Evolutionary conservation across 495 filamentous ascomycete species (phyloP), one percentile per base, ranked within the genome.

Genomic region (Massariosphaeria phaeospora): DNA sequence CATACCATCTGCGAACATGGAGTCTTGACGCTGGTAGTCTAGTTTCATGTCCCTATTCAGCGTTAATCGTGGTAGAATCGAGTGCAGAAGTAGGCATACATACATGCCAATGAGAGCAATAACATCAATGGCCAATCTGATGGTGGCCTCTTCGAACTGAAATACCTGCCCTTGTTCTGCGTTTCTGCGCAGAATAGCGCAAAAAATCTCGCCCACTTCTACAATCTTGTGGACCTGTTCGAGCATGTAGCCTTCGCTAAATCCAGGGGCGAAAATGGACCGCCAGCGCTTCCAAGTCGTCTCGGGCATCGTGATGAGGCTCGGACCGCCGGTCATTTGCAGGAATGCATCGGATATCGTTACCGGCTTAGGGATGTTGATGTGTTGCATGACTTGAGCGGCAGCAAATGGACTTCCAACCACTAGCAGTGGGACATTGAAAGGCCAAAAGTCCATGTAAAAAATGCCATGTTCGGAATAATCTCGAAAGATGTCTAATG

Each of bases 91-190:
- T n/a, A 3, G 10, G 10, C 6, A n/a, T 40, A 27, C 53, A 10
- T 24, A 48, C 43, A 57, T 11, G 1, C 21, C 27, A 2, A 46
- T 30, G 0, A 9, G 3, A 10, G 21, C 36, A 18, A 57, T 57
- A 4, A 57, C 13, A 26, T 57, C 45, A 17, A 57, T 7, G n/a
- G 54, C 25, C 1, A 57, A 17, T n/a, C 24, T 20, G n/a, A 50
- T 8, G 1, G 47, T 43, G 10, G 17, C 2, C 3, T 43, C 29
- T 20, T 57, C 54, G 3, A 56, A 26, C n/a, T n/a, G 21, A 20
- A 51, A 45, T 24, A 51, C 13, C 10, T 25, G 13, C 7, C 18
- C 18, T 15, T 17, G 13, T 4, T 9, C 9, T 15, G 35, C 48
- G 2, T 34, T 9, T 21, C 38, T 11, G 1, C 25, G 35, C 3